Evolutionary conservation across 768 basidiomycete species (phyloP).

Genomic region (Phylloporus rhodoxanthus): DNA sequence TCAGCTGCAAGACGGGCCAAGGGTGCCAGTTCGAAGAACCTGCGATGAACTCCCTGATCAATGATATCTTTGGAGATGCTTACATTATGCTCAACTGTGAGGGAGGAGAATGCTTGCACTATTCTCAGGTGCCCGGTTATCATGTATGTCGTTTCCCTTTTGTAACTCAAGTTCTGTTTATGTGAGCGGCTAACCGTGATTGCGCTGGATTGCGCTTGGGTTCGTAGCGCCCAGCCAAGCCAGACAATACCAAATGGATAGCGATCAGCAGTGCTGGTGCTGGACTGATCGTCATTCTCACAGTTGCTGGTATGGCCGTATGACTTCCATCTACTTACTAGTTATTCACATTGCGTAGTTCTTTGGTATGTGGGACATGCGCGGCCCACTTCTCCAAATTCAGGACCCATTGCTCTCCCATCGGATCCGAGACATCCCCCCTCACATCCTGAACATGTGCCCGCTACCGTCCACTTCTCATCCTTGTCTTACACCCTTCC

Average conservation of each 20-base stretch:
- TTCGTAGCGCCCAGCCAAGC: conserved; percentile 65
- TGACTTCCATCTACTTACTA: neutral
- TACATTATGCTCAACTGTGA: conserved; percentile 84
- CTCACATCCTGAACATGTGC: conserved; percentile 75
- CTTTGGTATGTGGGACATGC: conserved; percentile 91
- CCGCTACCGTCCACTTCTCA: conserved; percentile 89
- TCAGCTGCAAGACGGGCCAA: conserved; percentile 64
- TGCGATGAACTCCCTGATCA: conserved; percentile 93
- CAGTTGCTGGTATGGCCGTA: conserved; percentile 48
- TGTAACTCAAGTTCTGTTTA: neutral
- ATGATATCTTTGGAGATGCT: conserved; percentile 86
- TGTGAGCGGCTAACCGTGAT: neutral
- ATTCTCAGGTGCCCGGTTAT: conserved; percentile 93
- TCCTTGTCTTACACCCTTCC: conserved; percentile 73
- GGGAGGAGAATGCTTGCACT: conserved; percentile 91
- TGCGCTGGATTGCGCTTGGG: neutral
- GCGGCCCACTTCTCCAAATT: conserved; percentile 34
- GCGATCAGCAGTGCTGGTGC: conserved; percentile 80
- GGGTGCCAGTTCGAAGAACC: conserved; percentile 93
- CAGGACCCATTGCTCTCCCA: conserved; percentile 78
- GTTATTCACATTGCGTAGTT: conserved; percentile 34
- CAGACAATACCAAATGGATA: conserved; percentile 77
- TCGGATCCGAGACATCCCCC: conserved; percentile 62
- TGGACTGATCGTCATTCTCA: conserved; percentile 64
- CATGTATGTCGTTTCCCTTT: conserved; percentile 36